Evolutionary conservation across 2,329 filamentous ascomycete genomes (phyloP).

Genomic region (Purpureocillium takamizusanense): DNA sequence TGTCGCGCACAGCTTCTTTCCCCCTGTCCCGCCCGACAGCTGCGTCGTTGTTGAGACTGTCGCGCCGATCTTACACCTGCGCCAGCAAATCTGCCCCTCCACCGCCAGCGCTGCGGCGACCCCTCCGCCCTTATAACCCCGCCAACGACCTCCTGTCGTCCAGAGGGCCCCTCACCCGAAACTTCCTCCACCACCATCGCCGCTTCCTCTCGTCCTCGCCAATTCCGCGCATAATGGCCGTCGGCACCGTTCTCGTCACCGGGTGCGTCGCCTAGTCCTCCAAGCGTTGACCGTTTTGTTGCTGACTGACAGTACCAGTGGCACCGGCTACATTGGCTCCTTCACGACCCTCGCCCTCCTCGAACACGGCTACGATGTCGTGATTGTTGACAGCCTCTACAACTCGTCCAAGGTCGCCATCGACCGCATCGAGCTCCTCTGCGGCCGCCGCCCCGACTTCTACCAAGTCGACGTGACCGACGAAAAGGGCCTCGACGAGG

Average conservation of each 20-base stretch:
- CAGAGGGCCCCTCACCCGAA: not conserved
- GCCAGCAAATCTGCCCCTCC: too few species aligned
- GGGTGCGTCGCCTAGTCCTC: constrained; percentile 65
- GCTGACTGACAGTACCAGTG: constrained; percentile 43
- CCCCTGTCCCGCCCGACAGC: too few species aligned
- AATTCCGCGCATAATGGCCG: constrained; percentile 49
- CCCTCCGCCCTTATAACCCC: too few species aligned
- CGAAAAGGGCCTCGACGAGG: constrained; percentile 70
- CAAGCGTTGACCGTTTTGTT: too few species aligned
- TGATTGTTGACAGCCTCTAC: constrained; percentile 94
- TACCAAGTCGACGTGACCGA: constrained; percentile 84
- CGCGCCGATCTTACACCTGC: too few species aligned
- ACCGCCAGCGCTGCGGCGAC: too few species aligned
- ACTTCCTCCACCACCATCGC: not conserved
- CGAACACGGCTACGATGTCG: constrained; percentile 89
- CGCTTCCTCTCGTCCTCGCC: constrained; percentile 1
- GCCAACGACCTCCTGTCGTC: too few species aligned
- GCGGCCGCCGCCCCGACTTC: constrained; percentile 78
- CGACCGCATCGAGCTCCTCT: constrained; percentile 91
- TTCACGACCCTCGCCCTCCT: constrained; percentile 91
- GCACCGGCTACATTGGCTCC: constrained; percentile 97
- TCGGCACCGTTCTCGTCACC: constrained; percentile 84
- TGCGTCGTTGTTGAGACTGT: too few species aligned
- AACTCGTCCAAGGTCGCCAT: constrained; percentile 89
- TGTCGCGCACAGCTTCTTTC: too few species aligned